Evolutionary conservation across 2,329 filamentous ascomycete genomes (phyloP).

Genomic region (Colletotrichum theobromicola): DNA sequence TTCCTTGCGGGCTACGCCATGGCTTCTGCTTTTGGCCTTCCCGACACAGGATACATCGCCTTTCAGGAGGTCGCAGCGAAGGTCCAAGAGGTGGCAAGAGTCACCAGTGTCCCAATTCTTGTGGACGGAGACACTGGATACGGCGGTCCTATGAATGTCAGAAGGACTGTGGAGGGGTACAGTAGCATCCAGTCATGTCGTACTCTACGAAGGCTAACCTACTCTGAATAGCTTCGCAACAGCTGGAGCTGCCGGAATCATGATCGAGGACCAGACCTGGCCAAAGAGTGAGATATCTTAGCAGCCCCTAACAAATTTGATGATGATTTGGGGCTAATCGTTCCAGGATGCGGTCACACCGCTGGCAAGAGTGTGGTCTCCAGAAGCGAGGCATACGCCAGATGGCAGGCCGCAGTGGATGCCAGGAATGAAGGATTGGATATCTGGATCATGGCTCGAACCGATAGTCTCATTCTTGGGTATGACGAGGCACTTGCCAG

Average conservation of each 20-base stretch:
- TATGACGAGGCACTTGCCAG: conserved; percentile 50
- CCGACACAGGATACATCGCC: conserved; percentile 55
- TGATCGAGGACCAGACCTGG: conserved; percentile 55
- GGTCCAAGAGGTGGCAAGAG: conserved; percentile 45
- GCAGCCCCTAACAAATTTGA: not conserved
- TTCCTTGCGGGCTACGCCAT: conserved; percentile 49
- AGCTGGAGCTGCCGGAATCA: conserved; percentile 42
- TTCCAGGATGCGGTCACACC: conserved; percentile 39
- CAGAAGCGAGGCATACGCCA: conserved; percentile 48
- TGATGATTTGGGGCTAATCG: not conserved
- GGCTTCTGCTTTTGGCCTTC: conserved; percentile 43
- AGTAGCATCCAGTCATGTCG: not conserved
- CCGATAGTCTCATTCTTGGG: conserved; percentile 44
- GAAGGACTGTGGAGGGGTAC: conserved; percentile 47
- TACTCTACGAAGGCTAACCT: not conserved
- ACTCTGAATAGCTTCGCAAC: conserved; percentile 27
- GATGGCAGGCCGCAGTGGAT: conserved; percentile 50
- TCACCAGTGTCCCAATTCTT: conserved; percentile 44
- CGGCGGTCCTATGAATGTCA: conserved; percentile 51
- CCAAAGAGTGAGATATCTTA: conserved; percentile 42
- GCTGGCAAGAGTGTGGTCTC: conserved; percentile 51
- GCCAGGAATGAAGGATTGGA: conserved; percentile 48
- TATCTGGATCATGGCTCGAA: conserved; percentile 51
- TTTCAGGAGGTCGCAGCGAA: conserved; percentile 50
- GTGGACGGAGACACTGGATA: conserved; percentile 54